These are phyloP conservation scores for Mycena galericulata DNA, from an alignment of 768 basidiomycete species.

Conservation along the genomic window DNA sequence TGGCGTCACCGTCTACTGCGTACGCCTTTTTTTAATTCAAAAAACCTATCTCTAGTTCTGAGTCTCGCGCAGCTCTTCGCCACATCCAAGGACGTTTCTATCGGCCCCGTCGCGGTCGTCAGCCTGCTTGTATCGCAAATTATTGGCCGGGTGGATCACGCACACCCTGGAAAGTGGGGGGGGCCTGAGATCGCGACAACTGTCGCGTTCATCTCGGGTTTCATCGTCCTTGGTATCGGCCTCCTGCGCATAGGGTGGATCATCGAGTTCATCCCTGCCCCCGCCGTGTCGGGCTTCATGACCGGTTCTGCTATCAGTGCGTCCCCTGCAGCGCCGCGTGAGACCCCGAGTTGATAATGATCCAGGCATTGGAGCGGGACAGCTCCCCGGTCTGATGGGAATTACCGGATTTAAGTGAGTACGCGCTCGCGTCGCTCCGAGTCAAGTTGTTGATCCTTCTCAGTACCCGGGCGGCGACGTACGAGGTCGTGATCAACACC, in stretches of 20 bases:
- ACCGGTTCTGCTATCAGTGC: constrained; percentile 92
- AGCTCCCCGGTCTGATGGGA: constrained; percentile 92
- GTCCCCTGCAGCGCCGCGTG: neutral
- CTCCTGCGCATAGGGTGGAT: constrained; percentile 93
- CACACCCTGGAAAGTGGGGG: constrained; percentile 68
- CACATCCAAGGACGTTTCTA: constrained; percentile 98
- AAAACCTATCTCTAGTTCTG: constrained; percentile 8
- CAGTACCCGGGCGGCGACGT: constrained; percentile 89
- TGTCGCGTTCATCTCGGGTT: constrained; percentile 88
- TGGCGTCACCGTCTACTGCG: constrained; percentile 87
- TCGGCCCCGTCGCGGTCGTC: constrained; percentile 99
- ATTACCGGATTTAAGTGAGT: constrained; percentile 85
- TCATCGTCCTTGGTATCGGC: constrained; percentile 92
- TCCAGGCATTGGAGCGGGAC: constrained; percentile 78
- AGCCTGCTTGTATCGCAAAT: constrained; percentile 88
- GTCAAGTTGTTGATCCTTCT: constrained; percentile 13
- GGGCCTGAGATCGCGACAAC: constrained; percentile 85
- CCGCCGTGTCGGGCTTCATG: constrained; percentile 93
- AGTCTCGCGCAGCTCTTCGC: constrained; percentile 79
- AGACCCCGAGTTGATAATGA: neutral
- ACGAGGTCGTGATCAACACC: constrained; percentile 91
- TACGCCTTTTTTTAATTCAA: constrained; percentile 48
- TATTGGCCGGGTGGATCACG: constrained; percentile 70
- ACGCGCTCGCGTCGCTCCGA: neutral
- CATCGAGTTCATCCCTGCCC: constrained; percentile 92